Evolutionary conservation across 75 land plant species (phyloP).

Genomic region (Sequoia sempervirens): DNA sequence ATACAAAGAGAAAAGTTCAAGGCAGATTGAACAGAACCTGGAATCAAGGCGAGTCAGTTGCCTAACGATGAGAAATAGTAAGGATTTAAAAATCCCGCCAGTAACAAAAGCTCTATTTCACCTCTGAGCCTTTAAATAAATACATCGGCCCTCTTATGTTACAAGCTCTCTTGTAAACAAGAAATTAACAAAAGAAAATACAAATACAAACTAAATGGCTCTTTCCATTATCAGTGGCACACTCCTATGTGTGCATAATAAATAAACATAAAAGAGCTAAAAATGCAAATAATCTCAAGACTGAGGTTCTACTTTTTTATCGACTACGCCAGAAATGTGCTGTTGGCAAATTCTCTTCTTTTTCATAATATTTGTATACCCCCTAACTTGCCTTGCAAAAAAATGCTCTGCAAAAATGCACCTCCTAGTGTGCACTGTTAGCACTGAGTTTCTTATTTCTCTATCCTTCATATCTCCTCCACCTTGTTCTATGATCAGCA

Average conservation of each 20-base stretch:
- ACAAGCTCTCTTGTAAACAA: conserved; percentile 5
- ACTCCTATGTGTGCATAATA: too few species aligned
- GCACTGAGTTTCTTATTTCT: background rate
- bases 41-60: background rate
- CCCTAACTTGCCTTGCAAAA: background rate
- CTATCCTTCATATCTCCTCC: too few species aligned
- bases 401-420: background rate
- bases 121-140: background rate
- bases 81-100: background rate
- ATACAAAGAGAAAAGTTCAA: background rate
- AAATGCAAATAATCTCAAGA: background rate
- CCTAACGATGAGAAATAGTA: background rate
- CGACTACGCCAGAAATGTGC: background rate
- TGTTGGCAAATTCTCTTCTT: background rate
- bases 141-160: background rate
- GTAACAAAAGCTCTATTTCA: conserved; percentile 2
- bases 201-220: background rate
- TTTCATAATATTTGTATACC: background rate
- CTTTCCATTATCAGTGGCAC: background rate
- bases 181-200: conserved; percentile 4
- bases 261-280: background rate
- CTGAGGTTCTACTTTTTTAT: background rate
- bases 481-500: conserved; percentile 2
- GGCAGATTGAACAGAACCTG: background rate
- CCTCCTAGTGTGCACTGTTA: background rate